Percentiles rank a stretch among this genome's conserved stretches.
phyloP scores from a whole-genome alignment of 2,329 filamentous ascomycete genomes.

The Zymoseptoria brevis region DNA sequence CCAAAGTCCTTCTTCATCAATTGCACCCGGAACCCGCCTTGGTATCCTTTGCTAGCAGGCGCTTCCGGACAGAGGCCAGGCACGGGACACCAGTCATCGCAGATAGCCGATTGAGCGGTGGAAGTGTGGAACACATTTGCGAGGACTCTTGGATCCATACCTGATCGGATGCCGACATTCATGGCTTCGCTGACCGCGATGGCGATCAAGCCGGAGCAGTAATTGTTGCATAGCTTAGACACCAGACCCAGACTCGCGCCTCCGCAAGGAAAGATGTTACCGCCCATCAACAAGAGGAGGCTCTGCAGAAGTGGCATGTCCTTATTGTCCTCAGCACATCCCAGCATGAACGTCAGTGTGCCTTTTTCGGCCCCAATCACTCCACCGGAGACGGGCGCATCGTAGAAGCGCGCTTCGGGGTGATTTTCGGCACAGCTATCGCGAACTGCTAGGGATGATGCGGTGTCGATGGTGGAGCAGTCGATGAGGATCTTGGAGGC shows the following conservation, averaged over 20 bases:
- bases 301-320: slow-evolving; percentile 38
- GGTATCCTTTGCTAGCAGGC: slow-evolving; percentile 42
- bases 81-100: slow-evolving; percentile 45
- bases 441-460: slow-evolving; percentile 42
- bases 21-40: slow-evolving; percentile 51
- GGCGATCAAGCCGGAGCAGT: slow-evolving; percentile 51
- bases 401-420: slow-evolving; percentile 42
- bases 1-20: slow-evolving; percentile 54
- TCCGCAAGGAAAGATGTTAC: slow-evolving; percentile 48
- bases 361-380: slow-evolving; percentile 45
- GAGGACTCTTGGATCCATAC: slow-evolving; percentile 48
- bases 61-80: slow-evolving; percentile 44
- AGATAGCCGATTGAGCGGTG: slow-evolving; percentile 46
- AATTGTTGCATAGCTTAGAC: slow-evolving; percentile 56
- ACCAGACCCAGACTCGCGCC: slow-evolving; percentile 49
- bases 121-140: slow-evolving; percentile 45
- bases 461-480: slow-evolving; percentile 50
- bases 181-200: slow-evolving; percentile 52
- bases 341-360: slow-evolving; percentile 50
- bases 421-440: slow-evolving; percentile 32
- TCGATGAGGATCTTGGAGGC: slow-evolving; percentile 45
- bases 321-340: slow-evolving; percentile 39
- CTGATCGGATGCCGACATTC: slow-evolving; percentile 52
- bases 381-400: slow-evolving; percentile 48
- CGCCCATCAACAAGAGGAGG: slow-evolving; percentile 47